Evolutionary conservation across 75 land plant genomes (phyloP).

Genomic region (Pinus albicaulis): DNA sequence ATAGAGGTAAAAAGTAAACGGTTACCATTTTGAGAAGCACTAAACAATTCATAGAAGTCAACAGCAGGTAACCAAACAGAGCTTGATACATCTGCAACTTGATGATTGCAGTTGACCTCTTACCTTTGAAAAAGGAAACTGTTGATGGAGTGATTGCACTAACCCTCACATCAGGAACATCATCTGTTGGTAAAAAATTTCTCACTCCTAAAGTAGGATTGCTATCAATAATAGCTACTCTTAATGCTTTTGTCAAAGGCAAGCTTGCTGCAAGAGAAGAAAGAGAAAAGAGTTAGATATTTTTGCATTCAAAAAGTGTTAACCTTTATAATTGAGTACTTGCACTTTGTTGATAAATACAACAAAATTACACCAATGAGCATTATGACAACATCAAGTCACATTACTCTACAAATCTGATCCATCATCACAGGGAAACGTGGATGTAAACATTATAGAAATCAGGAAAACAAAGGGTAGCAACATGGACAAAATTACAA

Average conservation of each 20-base stretch:
- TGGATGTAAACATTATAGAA: too few species aligned
- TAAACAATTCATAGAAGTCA: not conserved
- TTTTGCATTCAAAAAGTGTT: not conserved
- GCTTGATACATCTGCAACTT: not conserved
- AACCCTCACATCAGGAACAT: conserved; percentile 83
- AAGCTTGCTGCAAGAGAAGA: conserved; percentile 59
- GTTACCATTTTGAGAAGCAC: not conserved
- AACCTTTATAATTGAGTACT: not conserved
- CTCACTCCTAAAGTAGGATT: conserved; percentile 49
- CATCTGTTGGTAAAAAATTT: conserved; percentile 36
- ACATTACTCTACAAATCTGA: too few species aligned
- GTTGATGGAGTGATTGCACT: conserved; percentile 95
- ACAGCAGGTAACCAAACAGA: not conserved
- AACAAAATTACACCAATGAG: not conserved
- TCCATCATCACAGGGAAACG: too few species aligned
- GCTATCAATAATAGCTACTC: conserved; percentile 85
- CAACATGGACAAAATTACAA: too few species aligned
- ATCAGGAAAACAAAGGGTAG: too few species aligned
- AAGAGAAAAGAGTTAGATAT: conserved; percentile 3
- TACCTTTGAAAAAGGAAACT: conserved; percentile 87
- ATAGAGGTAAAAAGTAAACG: not conserved
- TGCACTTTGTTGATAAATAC: not conserved
- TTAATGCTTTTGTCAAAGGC: conserved; percentile 71
- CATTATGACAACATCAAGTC: not conserved
- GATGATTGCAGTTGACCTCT: not conserved